Percentiles rank a stretch among this genome's conserved stretches.
phyloP scores from a whole-genome alignment of 352 stramenopile species.

The Pythium pyrilobum region DNA sequence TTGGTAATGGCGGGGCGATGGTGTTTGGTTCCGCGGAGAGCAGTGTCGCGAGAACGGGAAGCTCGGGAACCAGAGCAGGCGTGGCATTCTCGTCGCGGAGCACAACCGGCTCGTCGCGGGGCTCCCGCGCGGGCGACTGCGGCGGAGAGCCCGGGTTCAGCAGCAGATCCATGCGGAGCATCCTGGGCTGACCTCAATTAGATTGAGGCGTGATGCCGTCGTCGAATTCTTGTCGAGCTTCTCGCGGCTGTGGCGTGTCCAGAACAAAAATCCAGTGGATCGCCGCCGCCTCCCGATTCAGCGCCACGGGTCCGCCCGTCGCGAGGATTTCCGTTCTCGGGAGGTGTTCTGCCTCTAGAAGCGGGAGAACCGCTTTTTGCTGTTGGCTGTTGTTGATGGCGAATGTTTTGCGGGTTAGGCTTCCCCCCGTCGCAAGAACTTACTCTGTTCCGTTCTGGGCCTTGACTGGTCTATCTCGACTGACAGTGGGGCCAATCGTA shows the following conservation, averaged over 20 bases:
- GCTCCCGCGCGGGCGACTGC: constrained; percentile 2
- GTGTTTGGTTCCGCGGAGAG: not conserved
- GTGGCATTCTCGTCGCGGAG: too few species aligned
- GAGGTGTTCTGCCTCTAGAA: not conserved
- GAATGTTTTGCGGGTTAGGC: constrained; percentile 3
- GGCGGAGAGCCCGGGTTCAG: constrained; percentile 16
- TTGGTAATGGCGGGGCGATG: not conserved
- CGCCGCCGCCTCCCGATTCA: too few species aligned
- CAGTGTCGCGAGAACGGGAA: not conserved
- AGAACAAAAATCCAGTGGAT: not conserved
- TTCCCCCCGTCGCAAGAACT: not conserved
- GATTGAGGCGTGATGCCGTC: too few species aligned
- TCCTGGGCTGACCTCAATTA: too few species aligned
- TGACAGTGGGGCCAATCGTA: not conserved
- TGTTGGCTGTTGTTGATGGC: not conserved
- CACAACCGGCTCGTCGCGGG: not conserved
- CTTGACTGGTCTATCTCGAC: constrained; percentile 2
- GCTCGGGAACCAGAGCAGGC: too few species aligned
- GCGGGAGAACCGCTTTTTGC: not conserved
- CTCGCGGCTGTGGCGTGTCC: too few species aligned
- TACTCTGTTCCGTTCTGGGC: constrained; percentile 7
- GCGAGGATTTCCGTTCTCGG: constrained; percentile 19
- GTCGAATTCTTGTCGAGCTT: too few species aligned
- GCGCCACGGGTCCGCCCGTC: too few species aligned
- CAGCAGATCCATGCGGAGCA: constrained; percentile 19